Evolutionary conservation across 2,329 filamentous ascomycete genomes (phyloP).

Genomic region (Colletotrichum simmondsii): DNA sequence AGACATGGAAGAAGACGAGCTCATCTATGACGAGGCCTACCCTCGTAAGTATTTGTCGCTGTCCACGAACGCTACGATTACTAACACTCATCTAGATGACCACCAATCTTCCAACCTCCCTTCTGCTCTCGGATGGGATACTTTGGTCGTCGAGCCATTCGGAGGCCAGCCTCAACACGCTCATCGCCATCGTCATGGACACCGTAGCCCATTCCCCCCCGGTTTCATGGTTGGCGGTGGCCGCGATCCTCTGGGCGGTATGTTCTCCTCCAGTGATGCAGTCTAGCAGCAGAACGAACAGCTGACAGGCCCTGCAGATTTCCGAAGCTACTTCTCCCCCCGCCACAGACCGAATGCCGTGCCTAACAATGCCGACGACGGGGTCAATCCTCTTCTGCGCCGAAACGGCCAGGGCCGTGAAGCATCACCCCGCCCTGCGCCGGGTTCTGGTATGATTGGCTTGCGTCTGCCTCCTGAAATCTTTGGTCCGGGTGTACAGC

Average conservation of each 20-base stretch:
- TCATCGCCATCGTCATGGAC: slow-evolving; percentile 63
- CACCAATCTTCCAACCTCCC: slow-evolving; percentile 55
- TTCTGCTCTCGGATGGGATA: slow-evolving; percentile 67
- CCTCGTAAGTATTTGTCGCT: slow-evolving; percentile 56
- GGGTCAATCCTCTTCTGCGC: slow-evolving; percentile 86
- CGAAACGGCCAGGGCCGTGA: slow-evolving; percentile 62
- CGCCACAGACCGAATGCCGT: slow-evolving; percentile 64
- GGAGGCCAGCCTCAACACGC: slow-evolving; percentile 58
- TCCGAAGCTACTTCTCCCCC: slow-evolving; percentile 61
- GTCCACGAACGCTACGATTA: neutral
- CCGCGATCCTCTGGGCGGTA: slow-evolving; percentile 57
- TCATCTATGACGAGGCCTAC: slow-evolving; percentile 70
- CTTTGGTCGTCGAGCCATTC: slow-evolving; percentile 62
- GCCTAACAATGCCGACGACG: slow-evolving; percentile 77
- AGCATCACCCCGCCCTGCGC: slow-evolving; percentile 57
- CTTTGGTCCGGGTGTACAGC: slow-evolving; percentile 50
- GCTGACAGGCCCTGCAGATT: slow-evolving; percentile 47
- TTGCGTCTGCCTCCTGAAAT: slow-evolving; percentile 59
- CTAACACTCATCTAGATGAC: slow-evolving; percentile 49
- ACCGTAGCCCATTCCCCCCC: slow-evolving; percentile 70
- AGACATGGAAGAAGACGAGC: slow-evolving; percentile 75
- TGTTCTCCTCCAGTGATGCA: neutral
- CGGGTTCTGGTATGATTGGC: slow-evolving; percentile 65
- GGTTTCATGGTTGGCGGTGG: slow-evolving; percentile 64
- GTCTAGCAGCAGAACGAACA: neutral